A percentile compares a stretch with the other conserved stretches of the same genome.
Conservation (phyloP, 1,284 basidiomycete genomes). For the Coniferiporia weirii region DNA sequence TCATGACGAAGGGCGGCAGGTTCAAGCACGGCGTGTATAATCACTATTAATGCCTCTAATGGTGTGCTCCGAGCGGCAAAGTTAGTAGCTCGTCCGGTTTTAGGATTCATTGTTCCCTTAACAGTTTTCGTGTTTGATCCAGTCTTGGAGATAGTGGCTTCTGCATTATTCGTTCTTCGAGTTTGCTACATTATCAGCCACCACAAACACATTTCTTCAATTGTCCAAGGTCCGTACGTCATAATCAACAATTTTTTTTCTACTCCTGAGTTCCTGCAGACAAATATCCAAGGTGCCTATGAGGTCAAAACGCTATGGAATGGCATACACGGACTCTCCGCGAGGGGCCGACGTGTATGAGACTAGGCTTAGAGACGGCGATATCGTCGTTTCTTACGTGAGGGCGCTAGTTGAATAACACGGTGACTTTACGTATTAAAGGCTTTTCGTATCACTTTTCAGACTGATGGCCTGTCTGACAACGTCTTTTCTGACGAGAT, state of each 20-base stretch:
- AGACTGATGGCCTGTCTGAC: constrained; percentile 86
- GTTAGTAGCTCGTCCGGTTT: constrained; percentile 35
- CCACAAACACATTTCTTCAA: constrained; percentile 81
- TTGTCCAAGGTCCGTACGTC: constrained; percentile 55
- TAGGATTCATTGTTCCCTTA: neutral
- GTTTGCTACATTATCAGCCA: constrained; percentile 57
- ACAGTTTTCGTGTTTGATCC: constrained; percentile 13
- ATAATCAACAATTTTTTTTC: neutral
- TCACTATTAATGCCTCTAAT: constrained; percentile 71
- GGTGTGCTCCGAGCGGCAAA: constrained; percentile 78
- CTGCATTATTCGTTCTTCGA: constrained; percentile 67
- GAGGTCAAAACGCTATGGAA: constrained; percentile 37
- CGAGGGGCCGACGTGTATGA: constrained; percentile 61
- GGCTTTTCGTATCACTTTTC: constrained; percentile 25
- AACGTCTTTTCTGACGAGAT: constrained; percentile 78
- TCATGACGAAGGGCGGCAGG: constrained; percentile 38
- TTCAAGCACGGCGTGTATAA: constrained; percentile 81
- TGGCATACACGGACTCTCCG: constrained; percentile 55
- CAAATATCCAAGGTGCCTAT: constrained; percentile 67
- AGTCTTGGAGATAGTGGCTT: constrained; percentile 87
- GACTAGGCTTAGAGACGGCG: constrained; percentile 64
- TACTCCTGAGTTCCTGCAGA: constrained; percentile 31
- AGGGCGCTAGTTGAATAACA: constrained; percentile 21
- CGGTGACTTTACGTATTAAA: neutral
- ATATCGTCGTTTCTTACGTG: constrained; percentile 69